These are phyloP conservation scores for Epichloe amarillans DNA, from an alignment of 2,329 filamentous ascomycete genomes.

Conservation along the genomic window DNA sequence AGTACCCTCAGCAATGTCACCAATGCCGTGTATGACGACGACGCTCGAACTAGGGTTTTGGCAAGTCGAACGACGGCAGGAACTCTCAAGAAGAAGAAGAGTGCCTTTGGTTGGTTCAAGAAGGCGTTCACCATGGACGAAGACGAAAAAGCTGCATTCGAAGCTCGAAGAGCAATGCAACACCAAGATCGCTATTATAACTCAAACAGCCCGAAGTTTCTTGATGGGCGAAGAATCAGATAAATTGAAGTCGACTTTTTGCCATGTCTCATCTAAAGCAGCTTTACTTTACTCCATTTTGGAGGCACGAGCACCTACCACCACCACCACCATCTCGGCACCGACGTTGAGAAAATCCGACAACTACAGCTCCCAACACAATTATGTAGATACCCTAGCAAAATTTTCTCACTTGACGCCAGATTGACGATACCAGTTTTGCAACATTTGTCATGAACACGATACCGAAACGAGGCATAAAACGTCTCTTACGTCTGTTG, in stretches of 20 bases:
- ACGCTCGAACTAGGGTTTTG: slow-evolving; percentile 15
- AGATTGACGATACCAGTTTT: not conserved
- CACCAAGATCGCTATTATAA: slow-evolving; percentile 36
- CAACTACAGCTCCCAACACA: not conserved
- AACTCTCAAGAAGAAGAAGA: slow-evolving; percentile 51
- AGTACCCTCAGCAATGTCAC: slow-evolving; percentile 44
- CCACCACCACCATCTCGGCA: not conserved
- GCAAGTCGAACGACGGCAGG: slow-evolving; percentile 20
- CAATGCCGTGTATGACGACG: slow-evolving; percentile 29
- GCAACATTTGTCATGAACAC: not conserved
- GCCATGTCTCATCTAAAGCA: too few species aligned
- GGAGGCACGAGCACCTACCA: too few species aligned
- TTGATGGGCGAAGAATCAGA: slow-evolving; percentile 40
- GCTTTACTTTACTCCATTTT: too few species aligned
- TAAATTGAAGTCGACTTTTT: not conserved
- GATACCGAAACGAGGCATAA: too few species aligned
- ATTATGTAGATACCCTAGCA: not conserved
- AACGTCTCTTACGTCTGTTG: too few species aligned
- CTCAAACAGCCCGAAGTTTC: slow-evolving; percentile 34
- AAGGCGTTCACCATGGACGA: slow-evolving; percentile 54
- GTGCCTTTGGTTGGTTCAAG: slow-evolving; percentile 57
- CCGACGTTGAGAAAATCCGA: not conserved
- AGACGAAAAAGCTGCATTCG: slow-evolving; percentile 46
- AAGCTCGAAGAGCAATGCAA: slow-evolving; percentile 37
- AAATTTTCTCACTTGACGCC: not conserved